A percentile compares a stretch with the other conserved stretches of the same genome.
Conservation (phyloP, 805 yeast species). For the Schizosaccharomyces octosporus region DNA sequence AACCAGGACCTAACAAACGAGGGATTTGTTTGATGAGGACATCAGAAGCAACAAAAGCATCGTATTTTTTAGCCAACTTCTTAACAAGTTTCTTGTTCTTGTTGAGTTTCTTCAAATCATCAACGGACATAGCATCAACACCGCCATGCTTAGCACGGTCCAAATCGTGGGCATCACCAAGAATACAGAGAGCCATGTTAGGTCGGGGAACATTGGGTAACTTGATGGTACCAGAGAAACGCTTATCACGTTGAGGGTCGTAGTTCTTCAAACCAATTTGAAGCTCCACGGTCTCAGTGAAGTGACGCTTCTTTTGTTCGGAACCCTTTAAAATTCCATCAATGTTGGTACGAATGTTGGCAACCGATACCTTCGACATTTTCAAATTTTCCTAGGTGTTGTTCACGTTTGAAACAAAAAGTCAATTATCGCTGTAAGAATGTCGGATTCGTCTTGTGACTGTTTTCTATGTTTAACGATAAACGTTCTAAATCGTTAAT, state of each 20-base stretch:
- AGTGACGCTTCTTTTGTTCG: conserved; percentile 97
- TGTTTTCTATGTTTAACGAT: too few species aligned
- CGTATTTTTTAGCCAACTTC: conserved; percentile 98
- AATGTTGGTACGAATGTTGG: conserved; percentile 78
- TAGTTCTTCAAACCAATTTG: conserved; percentile 99
- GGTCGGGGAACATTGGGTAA: conserved; percentile 99
- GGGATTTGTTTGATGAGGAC: conserved; percentile 98
- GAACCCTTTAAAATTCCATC: conserved; percentile 74
- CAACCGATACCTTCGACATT: neutral
- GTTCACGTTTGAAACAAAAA: too few species aligned
- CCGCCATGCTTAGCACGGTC: conserved; percentile 99
- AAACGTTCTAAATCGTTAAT: too few species aligned
- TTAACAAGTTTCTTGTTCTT: conserved; percentile 99
- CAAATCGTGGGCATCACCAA: conserved; percentile 99
- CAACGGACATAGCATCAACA: conserved; percentile 99
- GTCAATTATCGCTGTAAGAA: too few species aligned
- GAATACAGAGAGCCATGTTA: conserved; percentile 98
- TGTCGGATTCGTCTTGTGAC: too few species aligned
- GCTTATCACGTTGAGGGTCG: conserved; percentile 99
- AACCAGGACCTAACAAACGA: conserved; percentile 98
- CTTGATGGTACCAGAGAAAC: conserved; percentile 99
- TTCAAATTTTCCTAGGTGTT: neutral
- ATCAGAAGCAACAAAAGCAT: conserved; percentile 97
- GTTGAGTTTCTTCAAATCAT: conserved; percentile 98
- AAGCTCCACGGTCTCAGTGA: conserved; percentile 97